Conservation (phyloP, 768 basidiomycete species). For the Calocybe indica region DNA sequence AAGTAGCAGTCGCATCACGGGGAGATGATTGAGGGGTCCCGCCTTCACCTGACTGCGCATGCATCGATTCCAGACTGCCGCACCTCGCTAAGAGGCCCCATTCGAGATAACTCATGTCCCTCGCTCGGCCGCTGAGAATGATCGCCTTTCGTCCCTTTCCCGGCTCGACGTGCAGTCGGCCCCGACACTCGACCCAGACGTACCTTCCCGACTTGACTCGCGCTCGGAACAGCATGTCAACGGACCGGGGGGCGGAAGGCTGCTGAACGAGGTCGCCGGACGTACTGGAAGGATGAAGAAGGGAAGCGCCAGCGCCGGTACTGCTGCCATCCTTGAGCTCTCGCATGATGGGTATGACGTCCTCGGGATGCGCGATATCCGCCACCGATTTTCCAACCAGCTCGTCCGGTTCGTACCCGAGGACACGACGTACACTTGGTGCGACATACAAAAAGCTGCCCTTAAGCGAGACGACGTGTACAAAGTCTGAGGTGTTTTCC, state of each 20-base stretch:
- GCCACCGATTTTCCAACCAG: slow-evolving; percentile 73
- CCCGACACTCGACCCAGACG: slow-evolving; percentile 90
- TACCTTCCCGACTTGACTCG: slow-evolving; percentile 57
- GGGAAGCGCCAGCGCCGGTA: background rate
- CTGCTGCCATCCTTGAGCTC: slow-evolving; percentile 67
- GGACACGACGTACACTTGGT: slow-evolving; percentile 66
- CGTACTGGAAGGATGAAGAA: background rate
- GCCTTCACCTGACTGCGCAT: background rate
- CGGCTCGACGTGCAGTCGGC: slow-evolving; percentile 84
- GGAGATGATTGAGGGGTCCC: background rate
- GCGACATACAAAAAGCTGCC: slow-evolving; percentile 91
- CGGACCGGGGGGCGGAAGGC: slow-evolving; percentile 38
- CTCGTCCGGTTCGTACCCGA: slow-evolving; percentile 85
- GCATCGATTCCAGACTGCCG: background rate
- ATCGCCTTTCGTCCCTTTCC: slow-evolving; percentile 95
- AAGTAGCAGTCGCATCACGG: too few species aligned
- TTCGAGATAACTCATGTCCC: slow-evolving; percentile 53
- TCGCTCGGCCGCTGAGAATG: slow-evolving; percentile 76
- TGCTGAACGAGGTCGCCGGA: slow-evolving; percentile 1
- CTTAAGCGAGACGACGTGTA: slow-evolving; percentile 89
- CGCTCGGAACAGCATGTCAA: slow-evolving; percentile 85
- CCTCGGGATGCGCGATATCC: slow-evolving; percentile 84
- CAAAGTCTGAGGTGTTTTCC: slow-evolving; percentile 66
- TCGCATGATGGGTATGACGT: slow-evolving; percentile 85
- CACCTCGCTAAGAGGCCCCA: slow-evolving; percentile 35